These are phyloP conservation scores for Physaria fendleri DNA, from an alignment of 345 rosid genomes.

Conservation along the genomic window DNA sequence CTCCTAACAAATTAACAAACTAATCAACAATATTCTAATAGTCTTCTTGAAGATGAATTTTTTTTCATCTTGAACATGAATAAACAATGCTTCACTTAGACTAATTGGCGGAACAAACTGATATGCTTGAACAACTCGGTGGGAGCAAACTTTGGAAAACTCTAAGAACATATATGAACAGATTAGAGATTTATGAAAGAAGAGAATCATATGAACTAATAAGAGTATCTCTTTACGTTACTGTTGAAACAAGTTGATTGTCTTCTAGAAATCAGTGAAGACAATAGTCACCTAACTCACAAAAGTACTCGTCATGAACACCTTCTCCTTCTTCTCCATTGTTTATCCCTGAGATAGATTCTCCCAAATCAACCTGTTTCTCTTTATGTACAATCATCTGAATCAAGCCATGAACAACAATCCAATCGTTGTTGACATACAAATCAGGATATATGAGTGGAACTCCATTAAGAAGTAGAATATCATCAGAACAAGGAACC, in stretches of 20 bases:
- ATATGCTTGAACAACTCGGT: too few relatives aligned
- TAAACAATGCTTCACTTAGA: too few relatives aligned
- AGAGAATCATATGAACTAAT: background rate
- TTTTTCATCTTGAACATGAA: too few relatives aligned
- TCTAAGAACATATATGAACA: too few relatives aligned
- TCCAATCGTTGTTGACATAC: slow-evolving; percentile 28
- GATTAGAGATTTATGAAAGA: background rate
- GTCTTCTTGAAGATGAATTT: too few relatives aligned
- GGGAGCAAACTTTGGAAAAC: too few relatives aligned
- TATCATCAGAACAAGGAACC: slow-evolving; percentile 34
- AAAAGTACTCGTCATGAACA: slow-evolving; percentile 9
- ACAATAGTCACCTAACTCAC: slow-evolving; percentile 27
- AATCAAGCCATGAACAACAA: slow-evolving; percentile 42
- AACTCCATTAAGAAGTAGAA: slow-evolving; percentile 38
- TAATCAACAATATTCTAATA: too few relatives aligned
- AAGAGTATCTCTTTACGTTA: background rate
- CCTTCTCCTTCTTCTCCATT: slow-evolving; percentile 12
- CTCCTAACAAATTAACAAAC: too few relatives aligned
- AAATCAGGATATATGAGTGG: slow-evolving; percentile 36
- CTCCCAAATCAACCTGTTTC: slow-evolving; percentile 25
- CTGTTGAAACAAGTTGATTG: background rate
- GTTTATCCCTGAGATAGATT: slow-evolving; percentile 26
- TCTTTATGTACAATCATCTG: slow-evolving; percentile 20
- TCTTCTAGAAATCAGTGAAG: slow-evolving; percentile 12
- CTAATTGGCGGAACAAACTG: too few relatives aligned